Conservation (phyloP, 768 basidiomycete genomes). For the Myochromella boudieri region DNA sequence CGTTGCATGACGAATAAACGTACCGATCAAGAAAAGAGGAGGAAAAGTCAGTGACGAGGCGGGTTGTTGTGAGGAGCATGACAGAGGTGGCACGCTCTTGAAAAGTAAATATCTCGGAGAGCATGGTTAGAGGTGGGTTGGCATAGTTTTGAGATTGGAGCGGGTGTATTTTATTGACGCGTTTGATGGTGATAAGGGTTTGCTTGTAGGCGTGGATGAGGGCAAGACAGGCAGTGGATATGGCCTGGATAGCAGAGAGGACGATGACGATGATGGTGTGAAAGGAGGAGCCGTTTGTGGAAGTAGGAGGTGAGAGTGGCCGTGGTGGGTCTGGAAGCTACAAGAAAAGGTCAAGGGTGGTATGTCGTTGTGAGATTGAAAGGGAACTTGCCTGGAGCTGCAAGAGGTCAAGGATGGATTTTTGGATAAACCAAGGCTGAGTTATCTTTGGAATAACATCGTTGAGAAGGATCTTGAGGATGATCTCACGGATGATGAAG, state of each 20-base stretch:
- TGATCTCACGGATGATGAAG: constrained; percentile 80
- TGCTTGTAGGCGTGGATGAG: constrained; percentile 71
- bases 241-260: constrained; percentile 70
- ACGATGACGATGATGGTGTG: constrained; percentile 59
- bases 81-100: constrained; percentile 48
- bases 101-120: constrained; percentile 49
- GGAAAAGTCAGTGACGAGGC: constrained; percentile 46
- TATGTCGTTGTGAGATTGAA: constrained; percentile 2
- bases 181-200: constrained; percentile 60
- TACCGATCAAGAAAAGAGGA: constrained; percentile 63
- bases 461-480: constrained; percentile 74
- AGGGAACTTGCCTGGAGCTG: constrained; percentile 40
- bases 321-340: constrained; percentile 25
- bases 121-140: constrained; percentile 41
- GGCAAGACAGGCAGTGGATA: constrained; percentile 69
- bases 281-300: constrained; percentile 34
- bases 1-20: constrained; percentile 2
- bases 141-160: constrained; percentile 35
- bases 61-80: constrained; percentile 43
- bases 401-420: constrained; percentile 62
- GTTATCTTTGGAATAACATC: constrained; percentile 68
- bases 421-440: constrained; percentile 91
- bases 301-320: constrained; percentile 23
- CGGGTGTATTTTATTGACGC: constrained; percentile 50
- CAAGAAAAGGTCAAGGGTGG: constrained; percentile 6